Conservation (phyloP, 148 eudicot genomes). For the Tetragonia tetragonoides region DNA sequence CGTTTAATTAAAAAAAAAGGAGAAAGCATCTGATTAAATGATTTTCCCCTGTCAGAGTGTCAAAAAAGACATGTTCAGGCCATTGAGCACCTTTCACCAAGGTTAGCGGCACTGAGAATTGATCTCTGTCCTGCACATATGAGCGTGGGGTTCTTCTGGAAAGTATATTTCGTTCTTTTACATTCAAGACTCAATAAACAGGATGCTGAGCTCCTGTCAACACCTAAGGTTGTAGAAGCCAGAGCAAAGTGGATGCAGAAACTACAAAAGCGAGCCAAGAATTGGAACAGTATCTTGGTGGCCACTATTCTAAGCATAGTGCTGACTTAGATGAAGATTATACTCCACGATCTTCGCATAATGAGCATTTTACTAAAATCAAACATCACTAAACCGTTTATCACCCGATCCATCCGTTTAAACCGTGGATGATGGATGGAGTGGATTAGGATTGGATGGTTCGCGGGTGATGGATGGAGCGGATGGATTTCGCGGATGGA, state of each 20-base stretch:
- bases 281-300: conserved; percentile 36
- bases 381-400: too few relatives aligned
- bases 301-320: conserved; percentile 35
- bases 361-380: too few relatives aligned
- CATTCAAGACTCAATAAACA: conserved; percentile 75
- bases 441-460: too few relatives aligned
- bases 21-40: too few relatives aligned
- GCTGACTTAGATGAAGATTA: conserved; percentile 42
- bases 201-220: conserved; percentile 66
- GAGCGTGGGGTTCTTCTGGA: conserved; percentile 87
- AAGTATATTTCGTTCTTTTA: conserved; percentile 81
- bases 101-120: conserved; percentile 86
- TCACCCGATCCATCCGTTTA: too few relatives aligned
- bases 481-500: too few relatives aligned
- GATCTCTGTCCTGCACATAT: conserved; percentile 87
- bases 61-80: conserved; percentile 66
- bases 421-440: too few relatives aligned
- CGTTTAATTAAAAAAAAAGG: too few relatives aligned
- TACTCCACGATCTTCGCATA: conserved; percentile 29
- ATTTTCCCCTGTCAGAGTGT: conserved; percentile 70
- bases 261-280: conserved; percentile 60
- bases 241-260: conserved; percentile 88
- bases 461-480: too few relatives aligned
- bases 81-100: conserved; percentile 61
- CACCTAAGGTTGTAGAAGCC: conserved; percentile 72